Evolutionary conservation across 345 rosid genomes (phyloP).

Genomic region (Limnanthes douglasii): DNA sequence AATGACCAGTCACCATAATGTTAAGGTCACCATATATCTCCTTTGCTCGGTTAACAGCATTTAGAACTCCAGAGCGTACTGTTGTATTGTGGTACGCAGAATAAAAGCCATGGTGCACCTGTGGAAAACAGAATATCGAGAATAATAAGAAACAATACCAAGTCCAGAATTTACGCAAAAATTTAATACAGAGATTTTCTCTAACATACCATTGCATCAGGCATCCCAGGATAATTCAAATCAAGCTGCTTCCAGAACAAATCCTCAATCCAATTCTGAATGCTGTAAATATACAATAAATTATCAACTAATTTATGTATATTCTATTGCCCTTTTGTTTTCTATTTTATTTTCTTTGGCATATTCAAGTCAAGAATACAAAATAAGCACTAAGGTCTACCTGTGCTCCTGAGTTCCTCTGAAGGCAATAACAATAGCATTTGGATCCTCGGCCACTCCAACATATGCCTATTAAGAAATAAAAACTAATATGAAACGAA

Average conservation of each 20-base stretch:
- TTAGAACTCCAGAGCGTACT: slow-evolving; percentile 58
- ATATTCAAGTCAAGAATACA: no score
- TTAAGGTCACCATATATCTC: slow-evolving; percentile 48
- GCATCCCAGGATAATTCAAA: slow-evolving; percentile 60
- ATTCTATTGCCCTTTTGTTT: no score
- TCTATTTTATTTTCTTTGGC: no score
- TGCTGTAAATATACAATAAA: slow-evolving; percentile 19
- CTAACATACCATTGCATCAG: slow-evolving; percentile 58
- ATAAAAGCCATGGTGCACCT: slow-evolving; percentile 96
- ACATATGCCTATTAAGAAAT: slow-evolving; percentile 20
- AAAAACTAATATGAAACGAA: neutral
- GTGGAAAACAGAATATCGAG: no score
- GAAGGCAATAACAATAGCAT: slow-evolving; percentile 54
- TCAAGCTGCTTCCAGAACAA: slow-evolving; percentile 72
- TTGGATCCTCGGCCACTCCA: slow-evolving; percentile 50
- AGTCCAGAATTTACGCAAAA: no score
- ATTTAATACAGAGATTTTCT: neutral
- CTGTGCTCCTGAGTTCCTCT: slow-evolving; percentile 70
- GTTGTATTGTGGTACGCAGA: slow-evolving; percentile 90
- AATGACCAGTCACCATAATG: slow-evolving; percentile 83
- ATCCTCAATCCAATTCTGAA: slow-evolving; percentile 73
- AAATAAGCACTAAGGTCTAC: no score
- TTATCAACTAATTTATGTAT: slow-evolving; percentile 4
- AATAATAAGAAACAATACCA: no score
- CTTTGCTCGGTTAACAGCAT: slow-evolving; percentile 45